Evolutionary conservation across 179 eudicot genomes (phyloP).

Genomic region (Beta corolliflora): DNA sequence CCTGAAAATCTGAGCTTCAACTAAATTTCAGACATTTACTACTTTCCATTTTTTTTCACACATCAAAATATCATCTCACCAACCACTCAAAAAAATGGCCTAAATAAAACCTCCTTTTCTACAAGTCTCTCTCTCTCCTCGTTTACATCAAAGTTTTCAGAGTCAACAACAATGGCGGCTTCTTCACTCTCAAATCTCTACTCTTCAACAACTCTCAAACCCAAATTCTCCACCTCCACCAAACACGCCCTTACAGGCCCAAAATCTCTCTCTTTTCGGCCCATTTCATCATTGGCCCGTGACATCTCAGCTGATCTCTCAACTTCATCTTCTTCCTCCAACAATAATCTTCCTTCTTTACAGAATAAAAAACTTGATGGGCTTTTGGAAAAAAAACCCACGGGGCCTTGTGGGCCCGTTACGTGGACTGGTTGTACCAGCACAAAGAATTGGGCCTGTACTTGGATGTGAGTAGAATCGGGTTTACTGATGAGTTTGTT

Average conservation of each 20-base stretch:
- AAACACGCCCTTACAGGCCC: slow-evolving; percentile 32
- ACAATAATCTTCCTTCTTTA: slow-evolving; percentile 18
- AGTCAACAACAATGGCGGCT: slow-evolving; percentile 39
- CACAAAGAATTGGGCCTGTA: slow-evolving; percentile 89
- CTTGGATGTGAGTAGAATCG: slow-evolving; percentile 85
- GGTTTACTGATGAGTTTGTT: slow-evolving; percentile 68
- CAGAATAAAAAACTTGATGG: slow-evolving; percentile 26
- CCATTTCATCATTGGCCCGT: slow-evolving; percentile 49
- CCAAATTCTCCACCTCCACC: slow-evolving; percentile 23
- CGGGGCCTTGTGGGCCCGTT: slow-evolving; percentile 59
- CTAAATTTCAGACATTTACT: neutral
- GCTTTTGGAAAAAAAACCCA: slow-evolving; percentile 56
- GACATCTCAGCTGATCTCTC: slow-evolving; percentile 35
- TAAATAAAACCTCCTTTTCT: neutral
- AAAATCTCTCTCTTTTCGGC: slow-evolving; percentile 25
- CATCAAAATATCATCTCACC: slow-evolving; percentile 10
- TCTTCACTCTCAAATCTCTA: slow-evolving; percentile 57
- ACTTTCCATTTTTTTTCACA: slow-evolving; percentile 5
- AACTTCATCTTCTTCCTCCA: slow-evolving; percentile 15
- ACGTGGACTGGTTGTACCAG: slow-evolving; percentile 90
- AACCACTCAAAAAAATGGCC: slow-evolving; percentile 11
- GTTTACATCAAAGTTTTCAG: slow-evolving; percentile 22
- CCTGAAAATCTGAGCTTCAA: neutral
- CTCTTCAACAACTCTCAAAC: slow-evolving; percentile 43
- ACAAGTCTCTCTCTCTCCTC: slow-evolving; percentile 9